These are phyloP conservation scores for Sporothrix pallida DNA, from an alignment of 2,329 filamentous ascomycete species.

Conservation along the genomic window DNA sequence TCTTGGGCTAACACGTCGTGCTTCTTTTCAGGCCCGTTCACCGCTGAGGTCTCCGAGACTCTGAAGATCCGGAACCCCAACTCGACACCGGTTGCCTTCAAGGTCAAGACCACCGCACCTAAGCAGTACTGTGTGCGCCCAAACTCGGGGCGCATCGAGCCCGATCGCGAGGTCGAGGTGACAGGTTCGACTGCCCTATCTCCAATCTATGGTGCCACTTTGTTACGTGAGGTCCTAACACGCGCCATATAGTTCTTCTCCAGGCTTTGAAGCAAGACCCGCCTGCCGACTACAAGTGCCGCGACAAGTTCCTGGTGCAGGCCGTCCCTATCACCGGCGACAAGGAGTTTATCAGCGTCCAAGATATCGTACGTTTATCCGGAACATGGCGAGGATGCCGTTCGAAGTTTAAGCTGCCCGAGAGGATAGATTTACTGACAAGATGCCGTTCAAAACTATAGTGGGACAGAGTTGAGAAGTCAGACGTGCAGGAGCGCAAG, in stretches of 20 bases:
- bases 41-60: slow-evolving; percentile 67
- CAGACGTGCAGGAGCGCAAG: slow-evolving; percentile 86
- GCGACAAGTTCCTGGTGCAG: slow-evolving; percentile 42
- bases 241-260: slow-evolving; percentile 72
- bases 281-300: slow-evolving; percentile 80
- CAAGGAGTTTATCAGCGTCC: slow-evolving; percentile 81
- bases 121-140: slow-evolving; percentile 99
- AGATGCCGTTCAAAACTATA: slow-evolving; percentile 45
- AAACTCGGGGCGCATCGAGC: slow-evolving; percentile 94
- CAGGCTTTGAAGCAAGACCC: slow-evolving; percentile 98
- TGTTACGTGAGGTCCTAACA: not conserved
- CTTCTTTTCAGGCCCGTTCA: slow-evolving; percentile 64
- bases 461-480: slow-evolving; percentile 82
- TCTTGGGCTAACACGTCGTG: slow-evolving; percentile 1
- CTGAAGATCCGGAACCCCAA: slow-evolving; percentile 70
- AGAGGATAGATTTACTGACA: too few relatives aligned
- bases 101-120: slow-evolving; percentile 97
- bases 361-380: slow-evolving; percentile 71
- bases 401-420: too few relatives aligned
- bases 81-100: slow-evolving; percentile 69
- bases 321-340: slow-evolving; percentile 70
- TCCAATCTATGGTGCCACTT: not conserved
- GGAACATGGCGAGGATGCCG: not conserved
- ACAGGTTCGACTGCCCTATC: slow-evolving; percentile 64
- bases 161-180: slow-evolving; percentile 88